Conservation (phyloP, 1,139 yeast genomes). For the Geotrichum australiense region DNA sequence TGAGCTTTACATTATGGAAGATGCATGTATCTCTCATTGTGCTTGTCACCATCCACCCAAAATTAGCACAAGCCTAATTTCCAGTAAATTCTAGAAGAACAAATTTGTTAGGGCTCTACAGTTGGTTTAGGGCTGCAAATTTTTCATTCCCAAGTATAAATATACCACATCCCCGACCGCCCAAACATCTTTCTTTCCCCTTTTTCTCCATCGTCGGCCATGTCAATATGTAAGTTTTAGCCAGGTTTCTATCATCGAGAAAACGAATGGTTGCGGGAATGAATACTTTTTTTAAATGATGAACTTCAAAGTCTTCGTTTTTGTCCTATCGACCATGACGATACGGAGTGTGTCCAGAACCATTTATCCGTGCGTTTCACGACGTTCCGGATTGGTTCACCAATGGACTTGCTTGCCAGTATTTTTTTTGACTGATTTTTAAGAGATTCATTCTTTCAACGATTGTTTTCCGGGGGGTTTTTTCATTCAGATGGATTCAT, state of each 20-base stretch:
- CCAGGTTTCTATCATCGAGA: too few relatives aligned
- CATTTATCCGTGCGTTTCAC: slow-evolving; percentile 26
- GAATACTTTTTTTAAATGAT: slow-evolving; percentile 26
- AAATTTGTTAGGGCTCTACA: too few relatives aligned
- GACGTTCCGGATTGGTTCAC: slow-evolving; percentile 14
- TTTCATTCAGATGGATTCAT: slow-evolving; percentile 8
- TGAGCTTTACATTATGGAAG: too few relatives aligned
- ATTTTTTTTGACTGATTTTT: slow-evolving; percentile 58
- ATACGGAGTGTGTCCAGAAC: slow-evolving; percentile 56
- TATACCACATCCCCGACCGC: too few relatives aligned
- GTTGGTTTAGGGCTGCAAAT: too few relatives aligned
- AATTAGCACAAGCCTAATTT: too few relatives aligned
- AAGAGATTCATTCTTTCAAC: slow-evolving; percentile 5
- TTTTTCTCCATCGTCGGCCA: neutral
- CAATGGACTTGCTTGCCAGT: slow-evolving; percentile 77
- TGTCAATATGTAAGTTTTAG: neutral
- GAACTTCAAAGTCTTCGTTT: slow-evolving; percentile 56
- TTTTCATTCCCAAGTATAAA: too few relatives aligned
- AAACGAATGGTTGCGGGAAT: too few relatives aligned
- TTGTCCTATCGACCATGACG: slow-evolving; percentile 83
- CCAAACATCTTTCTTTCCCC: neutral
- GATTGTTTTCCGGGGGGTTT: slow-evolving; percentile 1
- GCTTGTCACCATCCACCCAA: too few relatives aligned
- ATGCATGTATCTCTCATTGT: too few relatives aligned
- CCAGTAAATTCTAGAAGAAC: too few relatives aligned